Percentiles rank a stretch among this genome's conserved stretches.
phyloP scores from a whole-genome alignment of 2,329 filamentous ascomycete genomes.

The Fusarium sublunatum region DNA sequence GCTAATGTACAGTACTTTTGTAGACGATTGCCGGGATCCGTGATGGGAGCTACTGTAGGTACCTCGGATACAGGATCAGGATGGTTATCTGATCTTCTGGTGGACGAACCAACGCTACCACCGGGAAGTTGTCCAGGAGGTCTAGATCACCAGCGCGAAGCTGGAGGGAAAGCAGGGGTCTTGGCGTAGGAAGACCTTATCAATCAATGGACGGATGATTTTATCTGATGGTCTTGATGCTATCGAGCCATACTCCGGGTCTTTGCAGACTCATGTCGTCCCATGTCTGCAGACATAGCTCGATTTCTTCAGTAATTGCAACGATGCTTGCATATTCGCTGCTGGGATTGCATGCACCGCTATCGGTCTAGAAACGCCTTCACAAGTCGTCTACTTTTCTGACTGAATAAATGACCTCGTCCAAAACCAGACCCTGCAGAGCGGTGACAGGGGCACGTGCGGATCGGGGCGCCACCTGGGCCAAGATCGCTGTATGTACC shows the following conservation, averaged over 20 bases:
- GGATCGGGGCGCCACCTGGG: not conserved
- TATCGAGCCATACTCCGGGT: slow-evolving; percentile 34
- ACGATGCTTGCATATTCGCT: slow-evolving; percentile 21
- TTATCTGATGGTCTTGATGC: slow-evolving; percentile 26
- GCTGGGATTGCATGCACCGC: slow-evolving; percentile 19
- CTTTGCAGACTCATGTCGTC: slow-evolving; percentile 36
- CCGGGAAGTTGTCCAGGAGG: slow-evolving; percentile 13
- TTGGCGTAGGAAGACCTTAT: not conserved
- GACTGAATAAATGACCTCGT: slow-evolving; percentile 1
- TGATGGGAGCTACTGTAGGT: slow-evolving; percentile 26
- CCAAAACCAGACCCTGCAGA: not conserved
- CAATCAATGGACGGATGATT: not conserved
- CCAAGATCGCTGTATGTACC: slow-evolving; percentile 2
- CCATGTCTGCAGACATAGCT: slow-evolving; percentile 39
- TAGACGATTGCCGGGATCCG: slow-evolving; percentile 6
- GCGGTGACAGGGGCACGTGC: not conserved
- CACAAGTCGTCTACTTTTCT: slow-evolving; percentile 15
- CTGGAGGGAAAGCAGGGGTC: slow-evolving; percentile 27
- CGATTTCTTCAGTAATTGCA: slow-evolving; percentile 16
- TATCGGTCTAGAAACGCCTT: slow-evolving; percentile 22
- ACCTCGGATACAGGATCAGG: slow-evolving; percentile 10
- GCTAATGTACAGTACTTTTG: not conserved
- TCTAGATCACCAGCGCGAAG: slow-evolving; percentile 19
- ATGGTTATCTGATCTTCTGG: slow-evolving; percentile 16
- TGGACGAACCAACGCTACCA: slow-evolving; percentile 29